phyloP scores from a whole-genome alignment of 805 yeast species.

The Zygoascus biomembranicola region DNA sequence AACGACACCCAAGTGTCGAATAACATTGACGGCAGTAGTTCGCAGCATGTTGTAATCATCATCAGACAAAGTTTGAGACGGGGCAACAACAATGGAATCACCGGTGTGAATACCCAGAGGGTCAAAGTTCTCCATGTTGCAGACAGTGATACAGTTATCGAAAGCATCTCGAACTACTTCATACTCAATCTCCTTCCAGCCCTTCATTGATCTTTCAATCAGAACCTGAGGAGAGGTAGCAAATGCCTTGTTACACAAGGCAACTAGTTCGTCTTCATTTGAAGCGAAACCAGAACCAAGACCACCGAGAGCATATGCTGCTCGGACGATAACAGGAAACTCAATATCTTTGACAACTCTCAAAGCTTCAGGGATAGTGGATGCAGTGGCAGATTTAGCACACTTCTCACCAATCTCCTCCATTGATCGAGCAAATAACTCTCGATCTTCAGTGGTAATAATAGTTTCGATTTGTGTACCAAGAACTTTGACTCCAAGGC shows the following conservation, averaged over 20 bases:
- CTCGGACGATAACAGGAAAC: conserved; percentile 93
- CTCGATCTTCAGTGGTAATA: conserved; percentile 97
- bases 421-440: conserved; percentile 89
- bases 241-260: conserved; percentile 81
- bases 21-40: conserved; percentile 94
- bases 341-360: conserved; percentile 80
- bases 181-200: conserved; percentile 98
- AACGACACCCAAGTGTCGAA: conserved; percentile 95
- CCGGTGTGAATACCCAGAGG: conserved; percentile 99
- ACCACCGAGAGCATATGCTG: conserved; percentile 97
- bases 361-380: conserved; percentile 71
- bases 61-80: conserved; percentile 93
- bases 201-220: conserved; percentile 95
- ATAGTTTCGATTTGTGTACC: conserved; percentile 96
- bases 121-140: conserved; percentile 98
- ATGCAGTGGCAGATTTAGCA: conserved; percentile 87
- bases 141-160: conserved; percentile 96
- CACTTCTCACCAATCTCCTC: conserved; percentile 92
- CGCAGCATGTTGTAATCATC: conserved; percentile 97
- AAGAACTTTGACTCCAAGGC: conserved; percentile 84
- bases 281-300: conserved; percentile 97
- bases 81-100: conserved; percentile 98
- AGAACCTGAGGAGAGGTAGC: conserved; percentile 94
- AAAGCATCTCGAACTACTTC: conserved; percentile 97
- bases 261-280: conserved; percentile 72